Percentiles rank a stretch among this genome's conserved stretches.
phyloP scores from a whole-genome alignment of 2,329 filamentous ascomycete species.

The Ophiostoma sp. region DNA sequence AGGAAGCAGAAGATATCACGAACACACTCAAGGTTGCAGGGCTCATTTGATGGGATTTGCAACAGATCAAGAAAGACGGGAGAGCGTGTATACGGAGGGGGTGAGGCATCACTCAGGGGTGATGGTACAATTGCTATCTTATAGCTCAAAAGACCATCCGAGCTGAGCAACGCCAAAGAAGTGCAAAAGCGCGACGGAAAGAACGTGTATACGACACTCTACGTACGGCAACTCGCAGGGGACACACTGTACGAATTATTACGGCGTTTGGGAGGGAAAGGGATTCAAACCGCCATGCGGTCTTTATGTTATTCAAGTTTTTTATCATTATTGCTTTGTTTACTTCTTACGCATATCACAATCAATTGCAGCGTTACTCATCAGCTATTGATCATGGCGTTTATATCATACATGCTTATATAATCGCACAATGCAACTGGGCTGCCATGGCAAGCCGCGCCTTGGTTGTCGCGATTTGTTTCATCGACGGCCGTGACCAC shows the following conservation, averaged over 20 bases:
- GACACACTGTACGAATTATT: slow-evolving; percentile 11
- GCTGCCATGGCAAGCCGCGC: neutral
- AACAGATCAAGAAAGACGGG: neutral
- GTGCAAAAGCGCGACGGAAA: neutral
- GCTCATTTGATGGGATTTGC: slow-evolving; percentile 34
- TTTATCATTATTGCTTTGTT: slow-evolving; percentile 8
- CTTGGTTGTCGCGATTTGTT: neutral
- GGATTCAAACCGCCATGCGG: neutral
- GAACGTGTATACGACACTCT: neutral
- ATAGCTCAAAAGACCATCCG: neutral
- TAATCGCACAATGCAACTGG: neutral
- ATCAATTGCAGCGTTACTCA: neutral
- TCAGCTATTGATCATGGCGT: neutral
- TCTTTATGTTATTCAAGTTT: neutral
- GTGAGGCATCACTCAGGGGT: neutral
- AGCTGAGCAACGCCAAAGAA: neutral
- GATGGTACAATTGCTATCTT: neutral
- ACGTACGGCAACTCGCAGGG: neutral
- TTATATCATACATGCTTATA: neutral
- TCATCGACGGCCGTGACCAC: neutral
- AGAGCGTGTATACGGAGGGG: neutral
- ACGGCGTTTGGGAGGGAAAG: slow-evolving; percentile 17
- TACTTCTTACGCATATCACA: neutral
- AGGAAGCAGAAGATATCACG: slow-evolving; percentile 37
- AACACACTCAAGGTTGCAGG: slow-evolving; percentile 39